phyloP scores from a whole-genome alignment of 768 basidiomycete species.

The Agrocybe praecox region DNA sequence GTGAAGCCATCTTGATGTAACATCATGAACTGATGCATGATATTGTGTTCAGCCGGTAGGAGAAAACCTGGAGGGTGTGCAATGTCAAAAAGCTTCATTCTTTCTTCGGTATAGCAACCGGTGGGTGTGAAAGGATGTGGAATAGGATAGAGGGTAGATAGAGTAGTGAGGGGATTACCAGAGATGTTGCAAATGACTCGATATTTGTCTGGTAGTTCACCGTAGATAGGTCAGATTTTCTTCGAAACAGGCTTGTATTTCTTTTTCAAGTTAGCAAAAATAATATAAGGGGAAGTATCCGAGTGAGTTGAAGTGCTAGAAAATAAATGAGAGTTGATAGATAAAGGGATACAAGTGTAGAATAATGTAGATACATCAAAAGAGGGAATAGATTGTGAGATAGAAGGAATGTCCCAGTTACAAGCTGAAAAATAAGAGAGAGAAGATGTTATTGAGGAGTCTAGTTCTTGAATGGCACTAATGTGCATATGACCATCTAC shows the following conservation, averaged over 20 bases:
- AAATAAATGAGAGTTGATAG: too few relatives aligned
- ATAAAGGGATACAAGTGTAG: too few relatives aligned
- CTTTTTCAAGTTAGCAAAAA: slow-evolving; percentile 1
- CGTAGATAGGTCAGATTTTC: slow-evolving; percentile 26
- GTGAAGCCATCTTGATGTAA: slow-evolving; percentile 15
- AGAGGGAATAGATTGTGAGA: not conserved
- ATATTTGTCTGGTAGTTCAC: slow-evolving; percentile 13
- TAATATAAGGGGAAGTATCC: not conserved
- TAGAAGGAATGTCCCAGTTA: not conserved
- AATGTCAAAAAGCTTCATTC: too few relatives aligned
- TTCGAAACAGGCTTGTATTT: slow-evolving; percentile 20
- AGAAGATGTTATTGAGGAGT: too few relatives aligned
- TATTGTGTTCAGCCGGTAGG: slow-evolving; percentile 26
- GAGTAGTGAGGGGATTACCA: slow-evolving; percentile 21
- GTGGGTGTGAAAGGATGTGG: slow-evolving; percentile 25
- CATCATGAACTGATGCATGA: slow-evolving; percentile 30
- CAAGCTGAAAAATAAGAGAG: slow-evolving; percentile 10
- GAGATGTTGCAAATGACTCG: slow-evolving; percentile 3
- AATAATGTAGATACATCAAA: not conserved
- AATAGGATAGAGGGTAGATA: slow-evolving; percentile 23
- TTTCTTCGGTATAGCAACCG: too few relatives aligned
- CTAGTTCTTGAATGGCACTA: too few relatives aligned
- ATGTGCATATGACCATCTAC: too few relatives aligned
- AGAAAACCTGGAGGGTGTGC: too few relatives aligned
- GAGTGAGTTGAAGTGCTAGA: not conserved